Evolutionary conservation across 78 protist genomes (phyloP).

Genomic region (Acrasis kona): DNA sequence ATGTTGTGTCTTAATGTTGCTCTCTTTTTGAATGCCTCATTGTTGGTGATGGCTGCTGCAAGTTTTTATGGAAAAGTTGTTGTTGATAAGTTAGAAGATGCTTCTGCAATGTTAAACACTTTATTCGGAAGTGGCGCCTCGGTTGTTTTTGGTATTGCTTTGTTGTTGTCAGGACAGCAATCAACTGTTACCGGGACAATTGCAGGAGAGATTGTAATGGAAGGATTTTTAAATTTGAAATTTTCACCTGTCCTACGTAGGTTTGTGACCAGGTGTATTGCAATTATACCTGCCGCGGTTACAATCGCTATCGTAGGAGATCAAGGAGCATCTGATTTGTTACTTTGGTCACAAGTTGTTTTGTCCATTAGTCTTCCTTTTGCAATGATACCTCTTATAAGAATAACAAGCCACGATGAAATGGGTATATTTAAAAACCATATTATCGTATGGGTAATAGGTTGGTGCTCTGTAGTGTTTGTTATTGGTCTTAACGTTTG

Average conservation of each 20-base stretch:
- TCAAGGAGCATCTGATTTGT: neutral
- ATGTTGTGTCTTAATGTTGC: slow-evolving; percentile 40
- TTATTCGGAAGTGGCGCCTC: slow-evolving; percentile 45
- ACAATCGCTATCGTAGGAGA: neutral
- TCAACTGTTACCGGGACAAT: slow-evolving; percentile 76
- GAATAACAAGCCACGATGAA: neutral
- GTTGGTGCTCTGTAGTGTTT: neutral
- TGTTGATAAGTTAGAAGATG: slow-evolving; percentile 15
- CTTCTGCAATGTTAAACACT: slow-evolving; percentile 29
- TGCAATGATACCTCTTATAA: neutral
- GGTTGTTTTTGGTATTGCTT: slow-evolving; percentile 65
- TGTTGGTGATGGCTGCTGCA: slow-evolving; percentile 43
- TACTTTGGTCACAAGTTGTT: neutral
- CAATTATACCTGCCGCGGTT: slow-evolving; percentile 61
- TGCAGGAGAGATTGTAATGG: slow-evolving; percentile 76
- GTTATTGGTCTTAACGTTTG: neutral
- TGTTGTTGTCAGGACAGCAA: slow-evolving; percentile 68
- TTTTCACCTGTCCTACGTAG: slow-evolving; percentile 56
- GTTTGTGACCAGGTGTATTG: slow-evolving; percentile 52
- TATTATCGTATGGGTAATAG: neutral
- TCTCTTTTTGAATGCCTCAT: slow-evolving; percentile 52
- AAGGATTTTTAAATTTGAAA: slow-evolving; percentile 56
- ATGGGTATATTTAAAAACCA: neutral
- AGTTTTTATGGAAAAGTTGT: neutral
- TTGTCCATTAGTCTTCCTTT: neutral